Conservation (phyloP, 768 basidiomycete genomes). For the Pleurotus ostreatus region DNA sequence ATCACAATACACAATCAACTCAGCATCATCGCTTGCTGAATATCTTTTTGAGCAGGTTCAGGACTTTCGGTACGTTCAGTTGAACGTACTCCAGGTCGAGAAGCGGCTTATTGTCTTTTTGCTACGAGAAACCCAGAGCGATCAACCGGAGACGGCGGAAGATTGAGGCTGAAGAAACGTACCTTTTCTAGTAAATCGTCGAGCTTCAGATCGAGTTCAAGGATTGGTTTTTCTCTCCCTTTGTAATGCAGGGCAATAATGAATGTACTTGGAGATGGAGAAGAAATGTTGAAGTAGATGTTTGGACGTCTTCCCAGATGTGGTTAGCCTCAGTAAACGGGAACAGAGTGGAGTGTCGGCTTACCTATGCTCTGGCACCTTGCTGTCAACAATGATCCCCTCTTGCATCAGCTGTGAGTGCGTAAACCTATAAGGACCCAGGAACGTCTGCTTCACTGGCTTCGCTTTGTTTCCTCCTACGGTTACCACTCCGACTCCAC, state of each 20-base stretch:
- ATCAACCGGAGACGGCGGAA: not conserved
- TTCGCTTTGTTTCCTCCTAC: constrained; percentile 98
- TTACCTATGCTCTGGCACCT: constrained; percentile 95
- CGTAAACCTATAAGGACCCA: constrained; percentile 95
- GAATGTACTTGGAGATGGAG: constrained; percentile 95
- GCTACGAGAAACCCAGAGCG: constrained; percentile 41
- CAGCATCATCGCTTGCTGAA: constrained; percentile 72
- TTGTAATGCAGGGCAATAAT: constrained; percentile 99
- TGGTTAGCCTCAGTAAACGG: not conserved
- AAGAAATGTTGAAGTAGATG: constrained; percentile 98
- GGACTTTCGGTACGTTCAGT: constrained; percentile 91
- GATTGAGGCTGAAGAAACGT: constrained; percentile 15
- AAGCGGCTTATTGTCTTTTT: constrained; percentile 97
- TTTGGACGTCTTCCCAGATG: constrained; percentile 70
- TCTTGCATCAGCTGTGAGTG: constrained; percentile 98
- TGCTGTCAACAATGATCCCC: constrained; percentile 97
- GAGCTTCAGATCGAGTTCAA: constrained; percentile 99
- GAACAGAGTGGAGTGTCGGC: constrained; percentile 16
- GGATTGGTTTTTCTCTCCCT: constrained; percentile 97
- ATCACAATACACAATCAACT: too few species aligned
- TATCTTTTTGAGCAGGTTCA: constrained; percentile 89
- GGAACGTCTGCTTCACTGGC: constrained; percentile 74
- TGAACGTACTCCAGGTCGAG: constrained; percentile 97
- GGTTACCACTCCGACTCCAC: constrained; percentile 88
- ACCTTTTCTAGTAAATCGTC: constrained; percentile 97